phyloP scores from a whole-genome alignment of 306 rosid genomes.

The Ceratonia siliqua region DNA sequence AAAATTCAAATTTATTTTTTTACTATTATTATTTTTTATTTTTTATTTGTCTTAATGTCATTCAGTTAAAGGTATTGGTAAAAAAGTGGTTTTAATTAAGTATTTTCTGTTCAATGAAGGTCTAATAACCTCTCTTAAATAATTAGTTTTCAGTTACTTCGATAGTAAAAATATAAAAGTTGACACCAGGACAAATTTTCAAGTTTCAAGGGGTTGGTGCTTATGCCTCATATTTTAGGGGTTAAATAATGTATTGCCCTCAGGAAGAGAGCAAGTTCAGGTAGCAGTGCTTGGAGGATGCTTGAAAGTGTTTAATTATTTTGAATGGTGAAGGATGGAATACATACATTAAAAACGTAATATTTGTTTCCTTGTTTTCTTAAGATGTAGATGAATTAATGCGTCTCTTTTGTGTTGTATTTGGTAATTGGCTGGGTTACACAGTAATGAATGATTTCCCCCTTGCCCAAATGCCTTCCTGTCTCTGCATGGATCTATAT shows the following conservation, averaged over 20 bases:
- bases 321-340: constrained; percentile 15
- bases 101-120: background rate
- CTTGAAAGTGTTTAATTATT: constrained; percentile 12
- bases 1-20: background rate
- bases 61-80: background rate
- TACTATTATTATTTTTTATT: background rate
- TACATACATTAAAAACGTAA: background rate
- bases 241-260: background rate
- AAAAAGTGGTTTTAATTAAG: background rate
- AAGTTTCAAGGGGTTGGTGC: background rate
- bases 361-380: background rate
- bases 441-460: background rate
- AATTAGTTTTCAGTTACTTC: background rate
- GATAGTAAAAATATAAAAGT: background rate
- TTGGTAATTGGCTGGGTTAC: background rate
- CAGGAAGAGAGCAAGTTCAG: constrained; percentile 8
- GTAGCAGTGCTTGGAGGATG: background rate
- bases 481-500: constrained; percentile 1
- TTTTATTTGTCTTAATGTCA: background rate
- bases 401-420: constrained; percentile 18
- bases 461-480: constrained; percentile 8
- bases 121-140: background rate
- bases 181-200: background rate
- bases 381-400: background rate
- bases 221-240: background rate